phyloP scores from a whole-genome alignment of 2,329 filamentous ascomycete genomes.

The Colletotrichum tabaci region DNA sequence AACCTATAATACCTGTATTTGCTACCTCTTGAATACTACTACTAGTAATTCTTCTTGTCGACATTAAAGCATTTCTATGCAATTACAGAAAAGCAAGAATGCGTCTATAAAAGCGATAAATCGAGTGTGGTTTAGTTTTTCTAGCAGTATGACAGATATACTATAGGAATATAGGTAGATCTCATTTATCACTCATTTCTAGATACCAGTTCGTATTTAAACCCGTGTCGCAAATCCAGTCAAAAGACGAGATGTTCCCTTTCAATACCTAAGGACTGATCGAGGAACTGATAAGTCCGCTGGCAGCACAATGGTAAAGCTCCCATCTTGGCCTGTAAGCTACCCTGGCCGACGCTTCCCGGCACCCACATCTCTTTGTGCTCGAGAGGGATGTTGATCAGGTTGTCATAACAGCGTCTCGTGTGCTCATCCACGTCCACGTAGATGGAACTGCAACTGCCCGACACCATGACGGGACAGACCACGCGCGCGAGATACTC shows the following conservation, averaged over 20 bases:
- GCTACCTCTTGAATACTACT: too few relatives aligned
- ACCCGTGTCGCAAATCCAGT: too few relatives aligned
- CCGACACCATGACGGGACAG: conserved; percentile 50
- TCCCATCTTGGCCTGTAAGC: conserved; percentile 48
- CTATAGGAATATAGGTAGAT: too few relatives aligned
- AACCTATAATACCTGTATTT: too few relatives aligned
- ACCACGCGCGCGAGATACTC: conserved; percentile 44
- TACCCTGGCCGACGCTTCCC: conserved; percentile 35
- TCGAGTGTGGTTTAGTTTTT: too few relatives aligned
- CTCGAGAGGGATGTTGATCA: conserved; percentile 17
- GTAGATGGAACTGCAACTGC: conserved; percentile 45
- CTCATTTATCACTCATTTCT: too few relatives aligned
- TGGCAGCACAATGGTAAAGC: conserved; percentile 44
- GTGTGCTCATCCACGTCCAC: conserved; percentile 38
- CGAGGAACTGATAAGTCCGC: conserved; percentile 45
- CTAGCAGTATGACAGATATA: too few relatives aligned
- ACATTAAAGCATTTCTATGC: too few relatives aligned
- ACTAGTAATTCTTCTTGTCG: too few relatives aligned
- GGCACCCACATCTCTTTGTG: conserved; percentile 47
- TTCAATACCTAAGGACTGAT: conserved; percentile 43
- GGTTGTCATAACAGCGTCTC: conserved; percentile 38
- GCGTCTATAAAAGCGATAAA: too few relatives aligned
- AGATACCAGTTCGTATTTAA: too few relatives aligned
- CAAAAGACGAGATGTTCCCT: neutral
- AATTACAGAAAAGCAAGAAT: too few relatives aligned